Conservation (phyloP, 2,329 filamentous ascomycete species). For the Xylariaceae sp. region DNA sequence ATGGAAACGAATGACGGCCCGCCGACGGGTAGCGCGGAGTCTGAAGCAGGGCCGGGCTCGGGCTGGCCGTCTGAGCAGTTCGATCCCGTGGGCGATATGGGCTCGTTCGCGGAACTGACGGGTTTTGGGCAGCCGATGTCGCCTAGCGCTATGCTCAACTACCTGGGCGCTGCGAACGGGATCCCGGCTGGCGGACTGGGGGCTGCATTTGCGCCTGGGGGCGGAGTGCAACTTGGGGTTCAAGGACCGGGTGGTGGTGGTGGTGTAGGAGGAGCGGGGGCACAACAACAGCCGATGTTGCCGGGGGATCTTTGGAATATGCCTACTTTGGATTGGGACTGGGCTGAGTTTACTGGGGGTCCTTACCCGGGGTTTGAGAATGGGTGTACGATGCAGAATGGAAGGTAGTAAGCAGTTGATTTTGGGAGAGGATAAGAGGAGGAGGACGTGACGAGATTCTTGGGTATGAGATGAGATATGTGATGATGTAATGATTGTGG, state of each 20-base stretch:
- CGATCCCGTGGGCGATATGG: constrained; percentile 37
- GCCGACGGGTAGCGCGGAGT: constrained; percentile 44
- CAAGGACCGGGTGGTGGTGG: too few relatives aligned
- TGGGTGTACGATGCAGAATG: constrained; percentile 38
- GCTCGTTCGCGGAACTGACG: constrained; percentile 43
- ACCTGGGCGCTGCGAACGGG: constrained; percentile 33
- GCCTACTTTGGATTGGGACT: constrained; percentile 89
- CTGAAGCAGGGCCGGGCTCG: too few relatives aligned
- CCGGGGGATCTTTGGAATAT: constrained; percentile 93
- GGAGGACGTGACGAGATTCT: background rate
- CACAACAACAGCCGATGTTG: constrained; percentile 68
- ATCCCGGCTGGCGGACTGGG: too few relatives aligned
- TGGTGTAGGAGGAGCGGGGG: constrained; percentile 31
- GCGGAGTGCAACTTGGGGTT: background rate
- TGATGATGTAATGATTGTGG: too few relatives aligned
- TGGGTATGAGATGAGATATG: background rate
- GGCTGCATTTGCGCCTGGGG: constrained; percentile 21
- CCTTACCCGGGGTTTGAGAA: constrained; percentile 62
- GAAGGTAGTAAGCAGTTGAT: background rate
- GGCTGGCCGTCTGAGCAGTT: constrained; percentile 47
- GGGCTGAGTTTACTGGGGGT: constrained; percentile 65
- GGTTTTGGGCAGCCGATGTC: constrained; percentile 38
- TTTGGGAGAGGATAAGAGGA: background rate
- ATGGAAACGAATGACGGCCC: constrained; percentile 36
- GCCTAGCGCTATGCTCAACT: constrained; percentile 27